Evolutionary conservation across 129 eudicot genomes (phyloP), one percentile per base, ranked within the genome.

Genomic region (Scalesia atractyloides): DNA sequence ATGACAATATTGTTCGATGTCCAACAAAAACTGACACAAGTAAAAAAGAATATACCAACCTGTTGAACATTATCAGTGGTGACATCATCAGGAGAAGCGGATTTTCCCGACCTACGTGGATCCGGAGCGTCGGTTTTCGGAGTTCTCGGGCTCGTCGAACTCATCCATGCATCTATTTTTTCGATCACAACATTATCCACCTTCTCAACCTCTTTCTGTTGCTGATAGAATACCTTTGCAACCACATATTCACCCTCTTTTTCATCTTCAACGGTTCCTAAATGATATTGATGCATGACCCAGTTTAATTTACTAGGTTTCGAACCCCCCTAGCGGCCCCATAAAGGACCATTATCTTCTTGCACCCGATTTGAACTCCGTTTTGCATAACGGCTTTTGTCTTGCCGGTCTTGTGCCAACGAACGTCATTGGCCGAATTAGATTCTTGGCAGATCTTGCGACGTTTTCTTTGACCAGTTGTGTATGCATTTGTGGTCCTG

Each of bases 351-450:
- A 94, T 73, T 30, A 94, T 90, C 81, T 94, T 94, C 79, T 94
- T 94, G 59, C 79, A 90, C 16, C 99, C 99, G 56, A 78, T 88
- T 30, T 81, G 96, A 30, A 76, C 66, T 48, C 97, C 96, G 60
- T 90, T 86, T 48, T 81, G 84, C 56, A 64, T 57, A 43, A 94
- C 80, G 64, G 80, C 79, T 64, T 88, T 94, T 57, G 99, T 94
- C 81, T 83, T 94, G 19, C 99, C 99, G 1, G 99, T 94, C 66
- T 94, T 90, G 79, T 94, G 97, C 99, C 99, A 94, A 69, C 99
- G 96, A 19, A 90, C 93, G 57, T 78, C 83, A 44, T 68, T 77
- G 36, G 73, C 61, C 15, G 50, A 64, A 73, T 57, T 66, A 69
- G 73, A 57, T 56, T 84, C 85, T 49, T 68, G 78, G 62, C 88